A percentile compares a stretch with the other conserved stretches of the same genome.
These are phyloP conservation scores for Amanita polypyramis DNA, from an alignment of 768 basidiomycete species.

Conservation along the genomic window DNA sequence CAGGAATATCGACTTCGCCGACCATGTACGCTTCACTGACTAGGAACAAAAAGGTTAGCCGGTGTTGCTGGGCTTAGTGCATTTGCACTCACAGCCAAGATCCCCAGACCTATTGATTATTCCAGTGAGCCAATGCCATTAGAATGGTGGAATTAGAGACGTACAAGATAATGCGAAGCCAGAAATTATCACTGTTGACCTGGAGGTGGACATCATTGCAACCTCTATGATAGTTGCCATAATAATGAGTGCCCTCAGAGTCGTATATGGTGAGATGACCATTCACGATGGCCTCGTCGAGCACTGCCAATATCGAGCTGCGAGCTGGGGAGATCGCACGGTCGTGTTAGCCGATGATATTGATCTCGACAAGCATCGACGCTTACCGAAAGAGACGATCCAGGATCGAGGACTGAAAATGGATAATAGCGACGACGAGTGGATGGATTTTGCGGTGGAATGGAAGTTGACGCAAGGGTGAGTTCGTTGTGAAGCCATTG, in stretches of 20 bases:
- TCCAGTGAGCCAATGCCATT: constrained; percentile 3
- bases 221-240: constrained; percentile 46
- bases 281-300: constrained; percentile 45
- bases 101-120: constrained; percentile 39
- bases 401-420: constrained; percentile 37
- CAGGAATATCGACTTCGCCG: constrained; percentile 53
- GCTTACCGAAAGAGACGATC: constrained; percentile 38
- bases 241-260: constrained; percentile 47
- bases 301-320: constrained; percentile 46
- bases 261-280: constrained; percentile 56
- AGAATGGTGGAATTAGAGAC: constrained; percentile 13
- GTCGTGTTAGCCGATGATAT: constrained; percentile 8
- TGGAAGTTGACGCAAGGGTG: constrained; percentile 32
- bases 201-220: constrained; percentile 52
- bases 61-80: background rate
- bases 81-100: constrained; percentile 47
- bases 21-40: constrained; percentile 73
- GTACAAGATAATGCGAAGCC: constrained; percentile 56
- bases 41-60: constrained; percentile 15
- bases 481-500: constrained; percentile 27
- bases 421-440: constrained; percentile 31
- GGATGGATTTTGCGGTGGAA: constrained; percentile 30
- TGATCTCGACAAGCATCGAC: constrained; percentile 3
- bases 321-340: constrained; percentile 33
- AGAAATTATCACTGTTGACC: constrained; percentile 52